Base-by-base conservation (phyloP, 371 early-diverging fungal species). In the Actinomucor elegans region DNA sequence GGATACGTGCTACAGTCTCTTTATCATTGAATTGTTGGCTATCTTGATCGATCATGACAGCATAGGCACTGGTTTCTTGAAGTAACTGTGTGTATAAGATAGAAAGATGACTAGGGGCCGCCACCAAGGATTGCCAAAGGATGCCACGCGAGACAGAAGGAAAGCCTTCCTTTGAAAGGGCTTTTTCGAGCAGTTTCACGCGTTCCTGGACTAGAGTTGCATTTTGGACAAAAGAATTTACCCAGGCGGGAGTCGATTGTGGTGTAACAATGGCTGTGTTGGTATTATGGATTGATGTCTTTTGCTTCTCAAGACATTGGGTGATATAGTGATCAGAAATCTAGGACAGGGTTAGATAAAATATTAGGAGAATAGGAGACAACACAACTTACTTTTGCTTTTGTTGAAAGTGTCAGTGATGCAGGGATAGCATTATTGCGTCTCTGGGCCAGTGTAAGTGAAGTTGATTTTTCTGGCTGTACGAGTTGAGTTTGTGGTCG, bases 21-120 rank as follows among this genome's bases (percentile, higher is more conserved):
- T 94, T 93, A 1, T 93, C 93, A 27, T 33, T 11, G 3, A 34
- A 14, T 12, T 15, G 7, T 31, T 88, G 79, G 24, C 93, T 69
- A 58, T 97, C 96, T 5, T 90, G 80, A 52, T 87, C 84, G 45
- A 94, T 94, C 28, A 51, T 32, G 46, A 86, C 84, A 61, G 91
- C 93, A 58, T 87, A 88, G 12, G 83, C 37, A 20, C 60, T 53
- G 6, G 49, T 23, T 3, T 89, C 84, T 45, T 75, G 71, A 14
- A 41, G 2, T 5, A 41, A 41, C n/a, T 41, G 26, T 11, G 23
- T 12, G 6, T 41, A 41, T 12, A n/a, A 24, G 5, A 8, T 21
- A 4, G 41, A n/a, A 21, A 41, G 41, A 41, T 41, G 5, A 26
- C 41, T 11, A 11, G 41, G 4, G 20, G 17, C 20, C 17, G 9